phyloP scores from a whole-genome alignment of 2,329 filamentous ascomycete genomes.

The Fusarium nematophilum region DNA sequence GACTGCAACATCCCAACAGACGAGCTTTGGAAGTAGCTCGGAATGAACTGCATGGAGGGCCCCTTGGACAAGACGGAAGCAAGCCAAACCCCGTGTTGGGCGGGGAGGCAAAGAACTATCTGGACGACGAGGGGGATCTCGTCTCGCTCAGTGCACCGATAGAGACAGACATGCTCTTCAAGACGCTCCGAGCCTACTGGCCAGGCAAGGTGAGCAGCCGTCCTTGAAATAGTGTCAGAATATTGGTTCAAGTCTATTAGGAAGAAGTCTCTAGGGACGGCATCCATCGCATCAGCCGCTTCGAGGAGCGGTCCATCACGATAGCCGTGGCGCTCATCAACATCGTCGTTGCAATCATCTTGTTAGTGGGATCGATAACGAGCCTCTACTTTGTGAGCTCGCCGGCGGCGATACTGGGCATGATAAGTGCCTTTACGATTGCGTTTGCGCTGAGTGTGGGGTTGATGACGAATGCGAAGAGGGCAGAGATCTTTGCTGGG shows the following conservation, averaged over 20 bases:
- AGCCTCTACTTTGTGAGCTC: conserved; percentile 4
- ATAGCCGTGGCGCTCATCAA: background rate
- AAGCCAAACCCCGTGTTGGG: background rate
- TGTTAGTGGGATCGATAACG: background rate
- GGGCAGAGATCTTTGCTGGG: conserved; percentile 13
- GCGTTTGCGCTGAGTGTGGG: conserved; percentile 8
- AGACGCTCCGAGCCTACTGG: background rate
- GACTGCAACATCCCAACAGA: background rate
- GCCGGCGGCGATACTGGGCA: conserved; percentile 1
- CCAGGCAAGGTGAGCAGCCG: conserved; percentile 2
- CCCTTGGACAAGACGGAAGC: rapidly evolving
- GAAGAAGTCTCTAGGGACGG: background rate
- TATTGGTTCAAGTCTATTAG: background rate
- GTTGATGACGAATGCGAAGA: conserved; percentile 12
- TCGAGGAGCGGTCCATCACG: background rate
- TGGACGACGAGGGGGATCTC: background rate
- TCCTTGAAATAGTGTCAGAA: background rate
- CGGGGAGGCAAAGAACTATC: conserved; percentile 1
- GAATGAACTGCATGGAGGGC: background rate
- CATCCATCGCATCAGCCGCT: background rate
- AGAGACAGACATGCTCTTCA: background rate
- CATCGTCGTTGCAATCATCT: background rate
- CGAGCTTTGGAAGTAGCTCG: background rate
- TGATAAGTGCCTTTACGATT: conserved; percentile 10
- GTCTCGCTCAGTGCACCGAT: background rate